phyloP scores from a whole-genome alignment of 1,284 basidiomycete species.

The Leccinum pallidistipes region DNA sequence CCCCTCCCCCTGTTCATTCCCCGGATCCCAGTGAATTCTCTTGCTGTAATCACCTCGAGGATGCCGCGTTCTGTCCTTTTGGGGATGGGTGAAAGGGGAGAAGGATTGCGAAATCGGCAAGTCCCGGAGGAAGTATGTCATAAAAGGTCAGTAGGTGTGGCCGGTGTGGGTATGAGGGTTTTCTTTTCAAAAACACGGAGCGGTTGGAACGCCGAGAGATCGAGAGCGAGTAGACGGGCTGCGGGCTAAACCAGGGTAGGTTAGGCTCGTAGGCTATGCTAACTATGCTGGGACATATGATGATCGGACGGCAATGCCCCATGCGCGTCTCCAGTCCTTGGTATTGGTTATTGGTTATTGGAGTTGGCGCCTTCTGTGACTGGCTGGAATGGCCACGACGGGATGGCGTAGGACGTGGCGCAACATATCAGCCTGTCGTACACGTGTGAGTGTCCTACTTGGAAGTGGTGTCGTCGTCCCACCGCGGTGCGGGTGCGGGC shows the following conservation, averaged over 20 bases:
- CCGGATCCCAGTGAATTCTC: slow-evolving; percentile 11
- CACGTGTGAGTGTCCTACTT: background rate
- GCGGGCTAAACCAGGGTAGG: background rate
- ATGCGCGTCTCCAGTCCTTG: background rate
- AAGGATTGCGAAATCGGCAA: background rate
- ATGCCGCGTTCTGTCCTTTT: slow-evolving; percentile 20
- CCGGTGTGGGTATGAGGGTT: slow-evolving; percentile 20
- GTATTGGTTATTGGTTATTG: background rate
- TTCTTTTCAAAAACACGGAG: background rate
- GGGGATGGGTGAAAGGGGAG: background rate
- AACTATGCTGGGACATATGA: background rate
- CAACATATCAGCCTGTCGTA: background rate
- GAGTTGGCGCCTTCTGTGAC: background rate
- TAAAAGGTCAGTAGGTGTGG: background rate
- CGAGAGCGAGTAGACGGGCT: background rate
- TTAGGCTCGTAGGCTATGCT: background rate
- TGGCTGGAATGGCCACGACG: background rate
- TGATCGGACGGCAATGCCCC: background rate
- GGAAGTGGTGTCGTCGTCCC: background rate
- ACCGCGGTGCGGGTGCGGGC: background rate
- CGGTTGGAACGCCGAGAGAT: background rate
- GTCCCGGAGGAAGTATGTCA: background rate
- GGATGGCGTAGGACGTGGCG: background rate
- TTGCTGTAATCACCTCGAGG: slow-evolving; percentile 35
- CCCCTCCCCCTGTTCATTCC: background rate